A percentile compares a stretch with the other conserved stretches of the same genome.
phyloP scores from a whole-genome alignment of 768 basidiomycete species.

The Tylopilus plumbeoviolaceoides region DNA sequence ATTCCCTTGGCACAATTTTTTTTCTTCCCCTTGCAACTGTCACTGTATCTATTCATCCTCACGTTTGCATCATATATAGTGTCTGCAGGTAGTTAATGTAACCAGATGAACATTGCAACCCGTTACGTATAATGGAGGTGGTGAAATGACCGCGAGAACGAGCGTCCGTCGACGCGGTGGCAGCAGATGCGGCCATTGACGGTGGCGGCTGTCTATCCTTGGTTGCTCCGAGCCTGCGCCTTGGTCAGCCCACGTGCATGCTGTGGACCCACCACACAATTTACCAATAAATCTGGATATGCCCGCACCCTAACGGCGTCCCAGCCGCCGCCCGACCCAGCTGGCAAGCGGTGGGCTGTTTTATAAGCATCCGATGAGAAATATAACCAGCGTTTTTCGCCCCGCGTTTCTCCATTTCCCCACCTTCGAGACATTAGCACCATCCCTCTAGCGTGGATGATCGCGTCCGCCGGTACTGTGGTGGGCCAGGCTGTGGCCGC shows the following conservation, averaged over 20 bases:
- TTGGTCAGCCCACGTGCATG: conserved; percentile 25
- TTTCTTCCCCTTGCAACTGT: conserved; percentile 11
- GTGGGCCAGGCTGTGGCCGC: conserved; percentile 4
- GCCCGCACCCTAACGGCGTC: conserved; percentile 16
- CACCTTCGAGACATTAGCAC: not conserved
- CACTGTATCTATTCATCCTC: conserved; percentile 14
- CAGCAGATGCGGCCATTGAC: not conserved
- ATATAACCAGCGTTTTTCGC: conserved; percentile 1
- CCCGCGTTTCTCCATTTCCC: not conserved
- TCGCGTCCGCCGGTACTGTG: conserved; percentile 15
- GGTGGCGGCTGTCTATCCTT: conserved; percentile 13
- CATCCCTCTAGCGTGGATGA: conserved; percentile 5
- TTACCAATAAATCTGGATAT: conserved; percentile 22
- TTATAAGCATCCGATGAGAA: conserved; percentile 17
- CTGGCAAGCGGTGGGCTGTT: conserved; percentile 28
- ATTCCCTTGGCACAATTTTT: conserved; percentile 1
- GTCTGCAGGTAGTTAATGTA: conserved; percentile 24
- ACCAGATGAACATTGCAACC: conserved; percentile 8
- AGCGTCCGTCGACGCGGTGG: not conserved
- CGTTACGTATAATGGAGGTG: conserved; percentile 13
- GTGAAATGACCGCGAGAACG: conserved; percentile 29
- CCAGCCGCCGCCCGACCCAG: conserved; percentile 9
- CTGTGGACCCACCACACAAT: conserved; percentile 16
- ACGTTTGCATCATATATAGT: conserved; percentile 15
- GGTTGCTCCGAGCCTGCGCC: conserved; percentile 3